Evolutionary conservation across 345 rosid species (phyloP).

Genomic region (Anacardium occidentale): DNA sequence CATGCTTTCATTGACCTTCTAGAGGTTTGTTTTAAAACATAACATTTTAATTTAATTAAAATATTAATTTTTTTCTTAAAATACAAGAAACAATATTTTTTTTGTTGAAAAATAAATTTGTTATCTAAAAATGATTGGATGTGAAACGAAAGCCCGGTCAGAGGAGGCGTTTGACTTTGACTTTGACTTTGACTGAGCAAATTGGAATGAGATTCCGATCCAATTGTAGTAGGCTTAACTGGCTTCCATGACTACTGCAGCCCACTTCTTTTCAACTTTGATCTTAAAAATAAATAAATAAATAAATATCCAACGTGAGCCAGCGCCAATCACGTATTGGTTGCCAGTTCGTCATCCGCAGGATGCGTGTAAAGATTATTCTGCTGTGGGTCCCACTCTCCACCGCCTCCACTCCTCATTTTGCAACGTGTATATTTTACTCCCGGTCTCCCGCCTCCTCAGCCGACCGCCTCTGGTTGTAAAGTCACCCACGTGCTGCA

Average conservation of each 20-base stretch:
- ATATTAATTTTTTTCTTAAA: too few species aligned
- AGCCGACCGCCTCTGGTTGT: background rate
- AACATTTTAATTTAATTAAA: too few species aligned
- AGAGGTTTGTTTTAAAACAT: too few species aligned
- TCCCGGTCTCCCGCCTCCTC: too few species aligned
- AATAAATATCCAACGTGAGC: background rate
- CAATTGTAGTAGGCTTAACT: background rate
- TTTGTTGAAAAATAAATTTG: too few species aligned
- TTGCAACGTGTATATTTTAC: background rate
- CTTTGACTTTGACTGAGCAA: background rate
- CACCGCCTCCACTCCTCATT: background rate
- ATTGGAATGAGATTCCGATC: too few species aligned
- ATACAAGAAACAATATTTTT: too few species aligned
- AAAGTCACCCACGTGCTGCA: background rate
- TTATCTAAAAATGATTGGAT: too few species aligned
- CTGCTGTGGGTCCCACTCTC: background rate
- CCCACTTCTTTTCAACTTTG: background rate
- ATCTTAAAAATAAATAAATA: too few species aligned
- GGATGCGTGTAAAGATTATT: background rate
- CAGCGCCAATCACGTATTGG: background rate
- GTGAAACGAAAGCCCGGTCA: background rate
- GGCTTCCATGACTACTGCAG: constrained; percentile 6
- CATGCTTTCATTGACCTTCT: too few species aligned
- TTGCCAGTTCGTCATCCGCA: background rate
- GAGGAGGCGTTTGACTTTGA: constrained; percentile 4